phyloP scores from a whole-genome alignment of 768 basidiomycete species.

The Pisolithus microcarpus region DNA sequence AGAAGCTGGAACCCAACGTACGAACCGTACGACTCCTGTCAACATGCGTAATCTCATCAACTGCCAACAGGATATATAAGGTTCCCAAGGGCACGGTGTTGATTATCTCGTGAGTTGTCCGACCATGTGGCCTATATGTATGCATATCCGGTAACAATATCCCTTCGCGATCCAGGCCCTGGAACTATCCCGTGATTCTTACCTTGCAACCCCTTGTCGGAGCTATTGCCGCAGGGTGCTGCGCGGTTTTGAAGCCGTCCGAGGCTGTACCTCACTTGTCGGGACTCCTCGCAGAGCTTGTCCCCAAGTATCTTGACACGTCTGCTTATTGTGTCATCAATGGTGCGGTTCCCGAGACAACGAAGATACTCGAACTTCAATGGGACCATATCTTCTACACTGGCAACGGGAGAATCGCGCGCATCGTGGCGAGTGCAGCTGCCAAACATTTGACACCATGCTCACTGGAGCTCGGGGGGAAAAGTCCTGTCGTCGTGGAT shows the following conservation, averaged over 20 bases:
- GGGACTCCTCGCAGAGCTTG: slow-evolving; percentile 42
- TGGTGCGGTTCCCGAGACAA: slow-evolving; percentile 35
- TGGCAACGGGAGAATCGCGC: slow-evolving; percentile 24
- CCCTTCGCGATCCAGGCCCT: slow-evolving; percentile 37
- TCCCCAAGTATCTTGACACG: slow-evolving; percentile 50
- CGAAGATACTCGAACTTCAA: slow-evolving; percentile 24
- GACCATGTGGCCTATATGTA: not conserved
- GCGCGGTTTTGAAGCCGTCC: slow-evolving; percentile 60
- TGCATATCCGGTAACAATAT: not conserved
- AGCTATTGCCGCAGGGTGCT: slow-evolving; percentile 69
- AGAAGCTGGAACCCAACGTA: slow-evolving; percentile 44
- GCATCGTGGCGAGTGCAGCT: slow-evolving; percentile 20
- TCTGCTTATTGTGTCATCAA: slow-evolving; percentile 48
- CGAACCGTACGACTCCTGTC: not conserved
- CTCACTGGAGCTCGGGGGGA: slow-evolving; percentile 31
- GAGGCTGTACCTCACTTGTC: slow-evolving; percentile 46
- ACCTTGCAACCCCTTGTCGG: slow-evolving; percentile 54
- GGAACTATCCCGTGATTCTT: slow-evolving; percentile 60
- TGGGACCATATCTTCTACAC: slow-evolving; percentile 35
- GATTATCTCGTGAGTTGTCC: slow-evolving; percentile 47
- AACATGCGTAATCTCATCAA: not conserved
- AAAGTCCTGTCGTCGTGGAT: slow-evolving; percentile 42
- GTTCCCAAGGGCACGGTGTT: slow-evolving; percentile 56
- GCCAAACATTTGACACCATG: slow-evolving; percentile 29
- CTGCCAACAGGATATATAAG: slow-evolving; percentile 34